A percentile compares a stretch with the other conserved stretches of the same genome.
phyloP scores from a whole-genome alignment of 306 rosid genomes.

The Quillaja saponaria region DNA sequence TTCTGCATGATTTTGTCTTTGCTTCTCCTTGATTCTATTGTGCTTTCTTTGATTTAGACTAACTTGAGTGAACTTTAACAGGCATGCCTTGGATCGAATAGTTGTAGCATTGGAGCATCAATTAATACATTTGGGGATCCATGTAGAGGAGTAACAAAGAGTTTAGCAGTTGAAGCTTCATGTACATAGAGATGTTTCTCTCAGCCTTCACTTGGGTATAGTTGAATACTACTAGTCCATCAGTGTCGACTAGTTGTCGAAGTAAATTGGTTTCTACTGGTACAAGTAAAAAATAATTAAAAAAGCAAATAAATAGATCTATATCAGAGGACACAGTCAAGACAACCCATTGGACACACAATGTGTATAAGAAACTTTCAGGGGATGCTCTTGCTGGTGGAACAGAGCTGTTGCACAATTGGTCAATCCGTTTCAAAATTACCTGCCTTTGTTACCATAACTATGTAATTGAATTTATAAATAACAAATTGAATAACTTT shows the following conservation, averaged over 20 bases:
- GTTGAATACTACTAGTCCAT: constrained; percentile 28
- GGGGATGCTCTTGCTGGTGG: too few relatives aligned
- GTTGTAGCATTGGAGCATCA: constrained; percentile 68
- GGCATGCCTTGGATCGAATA: constrained; percentile 85
- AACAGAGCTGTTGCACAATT: too few relatives aligned
- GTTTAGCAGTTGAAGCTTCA: constrained; percentile 88
- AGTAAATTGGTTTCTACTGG: constrained; percentile 1
- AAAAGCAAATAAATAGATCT: not conserved
- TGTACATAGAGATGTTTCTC: constrained; percentile 47
- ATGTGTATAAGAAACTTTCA: too few relatives aligned
- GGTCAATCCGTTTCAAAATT: too few relatives aligned
- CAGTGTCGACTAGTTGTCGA: not conserved
- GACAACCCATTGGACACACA: too few relatives aligned
- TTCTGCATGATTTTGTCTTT: not conserved
- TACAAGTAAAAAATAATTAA: not conserved
- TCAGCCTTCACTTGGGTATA: not conserved
- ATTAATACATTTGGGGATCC: constrained; percentile 64
- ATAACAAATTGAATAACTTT: too few relatives aligned
- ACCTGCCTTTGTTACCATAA: too few relatives aligned
- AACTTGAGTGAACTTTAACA: constrained; percentile 33
- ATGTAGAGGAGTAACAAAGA: constrained; percentile 63
- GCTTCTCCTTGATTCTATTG: not conserved
- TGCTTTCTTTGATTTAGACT: constrained; percentile 16
- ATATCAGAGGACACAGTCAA: too few relatives aligned
- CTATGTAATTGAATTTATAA: too few relatives aligned